Conservation (phyloP, 225 moss, liverwort and hornwort genomes). For the Pleurozium schreberi region DNA sequence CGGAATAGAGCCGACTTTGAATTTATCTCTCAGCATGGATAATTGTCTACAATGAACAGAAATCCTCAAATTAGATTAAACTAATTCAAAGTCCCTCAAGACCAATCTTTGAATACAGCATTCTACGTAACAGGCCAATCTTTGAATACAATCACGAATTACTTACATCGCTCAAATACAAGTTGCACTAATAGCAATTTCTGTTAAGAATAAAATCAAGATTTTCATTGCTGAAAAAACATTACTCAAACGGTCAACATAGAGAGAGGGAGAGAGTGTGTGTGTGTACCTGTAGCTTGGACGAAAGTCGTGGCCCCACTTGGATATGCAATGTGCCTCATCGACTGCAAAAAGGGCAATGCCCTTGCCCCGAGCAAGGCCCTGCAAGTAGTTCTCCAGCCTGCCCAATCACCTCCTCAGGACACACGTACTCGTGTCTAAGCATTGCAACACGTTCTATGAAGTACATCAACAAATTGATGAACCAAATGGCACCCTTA, state of each 20-base stretch:
- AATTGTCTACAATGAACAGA: slow-evolving; percentile 48
- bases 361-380: slow-evolving; percentile 47
- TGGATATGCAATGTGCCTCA: slow-evolving; percentile 77
- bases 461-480: not conserved
- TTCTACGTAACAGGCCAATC: not conserved
- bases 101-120: not conserved
- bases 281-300: slow-evolving; percentile 52
- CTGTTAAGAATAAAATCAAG: not conserved
- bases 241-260: not conserved
- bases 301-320: slow-evolving; percentile 85
- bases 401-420: slow-evolving; percentile 22
- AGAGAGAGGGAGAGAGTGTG: not conserved
- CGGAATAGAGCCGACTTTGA: slow-evolving; percentile 28
- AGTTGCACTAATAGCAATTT: not conserved
- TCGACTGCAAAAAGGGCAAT: slow-evolving; percentile 83
- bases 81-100: not conserved
- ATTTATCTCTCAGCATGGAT: slow-evolving; percentile 51
- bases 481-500: slow-evolving; percentile 1
- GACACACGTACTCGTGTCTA: not conserved
- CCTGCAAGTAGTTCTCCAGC: slow-evolving; percentile 48
- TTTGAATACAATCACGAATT: not conserved
- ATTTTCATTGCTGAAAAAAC: not conserved
- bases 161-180: not conserved
- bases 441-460: not conserved
- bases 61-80: not conserved